Percentiles rank a stretch among this genome's conserved stretches.
Evolutionary conservation across 768 basidiomycete genomes (phyloP).

Genomic region (Mycena galopus): DNA sequence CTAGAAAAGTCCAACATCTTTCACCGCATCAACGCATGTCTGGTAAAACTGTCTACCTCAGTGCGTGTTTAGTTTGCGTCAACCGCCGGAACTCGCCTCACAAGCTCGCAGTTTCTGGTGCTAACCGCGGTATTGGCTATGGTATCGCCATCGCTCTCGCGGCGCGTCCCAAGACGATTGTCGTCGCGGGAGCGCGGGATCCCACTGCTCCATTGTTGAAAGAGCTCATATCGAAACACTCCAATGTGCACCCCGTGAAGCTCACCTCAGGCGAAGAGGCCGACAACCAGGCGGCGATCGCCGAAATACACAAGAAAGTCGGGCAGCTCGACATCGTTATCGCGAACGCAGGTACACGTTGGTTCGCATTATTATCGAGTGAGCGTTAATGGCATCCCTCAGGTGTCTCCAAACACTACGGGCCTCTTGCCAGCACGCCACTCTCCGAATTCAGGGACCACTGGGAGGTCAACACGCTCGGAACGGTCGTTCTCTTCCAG

Average conservation of each 20-base stretch:
- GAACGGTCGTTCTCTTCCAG: neutral
- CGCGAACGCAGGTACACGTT: too few species aligned
- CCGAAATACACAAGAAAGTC: neutral
- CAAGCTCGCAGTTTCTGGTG: neutral
- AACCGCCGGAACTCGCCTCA: neutral
- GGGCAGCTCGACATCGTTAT: neutral
- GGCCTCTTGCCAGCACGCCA: neutral
- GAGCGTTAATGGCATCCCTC: too few species aligned
- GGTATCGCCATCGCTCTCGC: neutral
- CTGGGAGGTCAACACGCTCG: neutral
- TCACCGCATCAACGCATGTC: neutral
- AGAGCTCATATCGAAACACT: neutral
- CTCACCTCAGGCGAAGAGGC: neutral
- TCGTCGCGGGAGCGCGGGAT: neutral
- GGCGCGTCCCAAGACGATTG: neutral
- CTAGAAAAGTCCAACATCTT: neutral
- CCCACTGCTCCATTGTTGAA: neutral
- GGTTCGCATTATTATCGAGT: too few species aligned
- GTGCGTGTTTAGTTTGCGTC: neutral
- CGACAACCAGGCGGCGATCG: neutral
- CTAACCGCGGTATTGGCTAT: slow-evolving; percentile 1
- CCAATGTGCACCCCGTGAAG: slow-evolving; percentile 2
- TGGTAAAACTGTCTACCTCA: neutral
- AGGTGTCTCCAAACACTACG: neutral
- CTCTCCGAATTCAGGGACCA: neutral